phyloP scores from a whole-genome alignment of 495 filamentous ascomycete species.

The Aspergillus indologenus region DNA sequence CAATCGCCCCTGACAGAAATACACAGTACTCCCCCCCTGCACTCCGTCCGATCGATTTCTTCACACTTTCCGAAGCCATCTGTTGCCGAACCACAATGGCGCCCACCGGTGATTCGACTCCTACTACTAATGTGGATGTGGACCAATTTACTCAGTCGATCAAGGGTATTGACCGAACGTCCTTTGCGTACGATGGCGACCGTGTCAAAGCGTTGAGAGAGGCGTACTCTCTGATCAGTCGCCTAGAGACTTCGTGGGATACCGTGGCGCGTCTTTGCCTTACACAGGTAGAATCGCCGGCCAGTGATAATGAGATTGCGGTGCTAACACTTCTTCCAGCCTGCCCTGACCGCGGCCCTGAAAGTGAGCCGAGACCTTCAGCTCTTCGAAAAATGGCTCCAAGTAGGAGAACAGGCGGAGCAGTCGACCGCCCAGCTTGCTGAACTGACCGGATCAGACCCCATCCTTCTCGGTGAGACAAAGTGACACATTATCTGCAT shows the following conservation, averaged over 20 bases:
- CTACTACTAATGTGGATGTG: background rate
- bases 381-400: slow-evolving; percentile 10
- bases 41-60: background rate
- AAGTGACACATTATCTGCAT: background rate
- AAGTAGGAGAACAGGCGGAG: slow-evolving; percentile 1
- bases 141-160: background rate
- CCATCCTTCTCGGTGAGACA: background rate
- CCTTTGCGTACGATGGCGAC: slow-evolving; percentile 1
- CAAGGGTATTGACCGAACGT: background rate
- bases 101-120: background rate
- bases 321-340: background rate
- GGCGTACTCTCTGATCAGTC: slow-evolving; percentile 6
- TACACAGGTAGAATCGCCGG: background rate
- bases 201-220: slow-evolving; percentile 1
- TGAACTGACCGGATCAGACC: background rate
- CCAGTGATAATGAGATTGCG: background rate
- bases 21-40: background rate
- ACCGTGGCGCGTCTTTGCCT: slow-evolving; percentile 3
- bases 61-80: background rate
- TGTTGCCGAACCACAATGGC: background rate
- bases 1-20: background rate
- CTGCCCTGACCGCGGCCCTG: slow-evolving; percentile 3
- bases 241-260: slow-evolving; percentile 10
- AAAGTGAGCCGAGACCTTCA: slow-evolving; percentile 3
- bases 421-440: background rate